Percentiles rank a stretch among this genome's conserved stretches.
Evolutionary conservation across 208 protist species (phyloP).

Genomic region (Zelonia costaricensis): DNA sequence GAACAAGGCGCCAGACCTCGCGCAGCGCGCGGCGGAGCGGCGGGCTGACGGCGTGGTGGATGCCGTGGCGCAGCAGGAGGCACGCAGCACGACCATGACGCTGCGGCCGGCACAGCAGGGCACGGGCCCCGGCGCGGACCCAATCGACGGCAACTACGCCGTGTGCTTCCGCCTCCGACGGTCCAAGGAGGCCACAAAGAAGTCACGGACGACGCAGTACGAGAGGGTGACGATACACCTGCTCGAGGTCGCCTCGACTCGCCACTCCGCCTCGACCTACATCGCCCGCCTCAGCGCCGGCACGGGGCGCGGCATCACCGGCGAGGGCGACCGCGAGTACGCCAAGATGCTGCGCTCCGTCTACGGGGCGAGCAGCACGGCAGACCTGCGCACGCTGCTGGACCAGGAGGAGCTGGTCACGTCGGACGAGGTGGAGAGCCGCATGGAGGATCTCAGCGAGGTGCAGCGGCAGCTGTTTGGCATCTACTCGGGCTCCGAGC

Average conservation of each 20-base stretch:
- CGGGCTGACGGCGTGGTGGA: neutral
- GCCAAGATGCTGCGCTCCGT: slow-evolving; percentile 24
- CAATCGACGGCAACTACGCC: slow-evolving; percentile 37
- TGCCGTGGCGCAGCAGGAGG: slow-evolving; percentile 1
- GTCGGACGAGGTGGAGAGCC: slow-evolving; percentile 16
- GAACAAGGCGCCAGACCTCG: slow-evolving; percentile 3
- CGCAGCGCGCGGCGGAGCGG: slow-evolving; percentile 4
- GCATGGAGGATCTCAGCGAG: slow-evolving; percentile 21
- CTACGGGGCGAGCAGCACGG: slow-evolving; percentile 18
- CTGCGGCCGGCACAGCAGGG: slow-evolving; percentile 3
- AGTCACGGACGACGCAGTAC: neutral
- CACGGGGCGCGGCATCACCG: neutral
- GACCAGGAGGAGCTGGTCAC: slow-evolving; percentile 24
- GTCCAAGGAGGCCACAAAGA: neutral
- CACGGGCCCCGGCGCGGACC: neutral
- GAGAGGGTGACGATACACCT: slow-evolving; percentile 34
- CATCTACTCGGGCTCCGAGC: slow-evolving; percentile 18
- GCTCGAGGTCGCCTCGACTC: slow-evolving; percentile 30
- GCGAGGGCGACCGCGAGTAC: slow-evolving; percentile 23
- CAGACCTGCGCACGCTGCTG: slow-evolving; percentile 22
- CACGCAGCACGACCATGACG: slow-evolving; percentile 8
- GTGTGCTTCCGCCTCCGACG: slow-evolving; percentile 47
- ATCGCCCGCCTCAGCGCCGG: slow-evolving; percentile 6
- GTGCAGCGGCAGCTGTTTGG: slow-evolving; percentile 24
- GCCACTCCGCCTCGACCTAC: slow-evolving; percentile 23